A percentile compares a stretch with the other conserved stretches of the same genome.
These are phyloP conservation scores for Penicillium sclerotiorum DNA, from an alignment of 2,329 filamentous ascomycete species.

Conservation along the genomic window DNA sequence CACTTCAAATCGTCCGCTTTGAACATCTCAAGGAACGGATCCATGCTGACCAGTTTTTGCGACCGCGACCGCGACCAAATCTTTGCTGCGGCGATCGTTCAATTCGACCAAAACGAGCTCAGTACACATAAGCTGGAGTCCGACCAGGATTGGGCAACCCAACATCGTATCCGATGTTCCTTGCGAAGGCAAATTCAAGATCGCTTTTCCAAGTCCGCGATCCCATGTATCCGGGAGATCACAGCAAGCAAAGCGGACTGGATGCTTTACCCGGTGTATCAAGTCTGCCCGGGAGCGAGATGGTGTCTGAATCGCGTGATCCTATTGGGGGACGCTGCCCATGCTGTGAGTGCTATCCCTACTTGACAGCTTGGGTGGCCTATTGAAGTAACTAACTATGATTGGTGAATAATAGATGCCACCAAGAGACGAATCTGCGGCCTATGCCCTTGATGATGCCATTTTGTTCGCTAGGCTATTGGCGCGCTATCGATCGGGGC, in stretches of 20 bases:
- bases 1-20: slow-evolving; percentile 46
- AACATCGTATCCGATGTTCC: slow-evolving; percentile 36
- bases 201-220: slow-evolving; percentile 38
- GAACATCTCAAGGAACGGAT: slow-evolving; percentile 43
- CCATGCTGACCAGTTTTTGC: slow-evolving; percentile 44
- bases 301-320: slow-evolving; percentile 47
- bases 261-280: slow-evolving; percentile 50
- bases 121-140: slow-evolving; percentile 26
- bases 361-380: not conserved
- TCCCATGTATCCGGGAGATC: slow-evolving; percentile 43
- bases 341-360: slow-evolving; percentile 41
- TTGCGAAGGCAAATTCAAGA: slow-evolving; percentile 39
- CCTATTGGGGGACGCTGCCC: slow-evolving; percentile 51
- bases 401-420: slow-evolving; percentile 42
- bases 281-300: slow-evolving; percentile 39
- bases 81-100: slow-evolving; percentile 44
- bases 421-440: slow-evolving; percentile 49
- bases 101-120: slow-evolving; percentile 36
- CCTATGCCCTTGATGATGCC: slow-evolving; percentile 49
- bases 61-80: slow-evolving; percentile 39
- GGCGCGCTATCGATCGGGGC: slow-evolving; percentile 34
- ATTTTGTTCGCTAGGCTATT: slow-evolving; percentile 47
- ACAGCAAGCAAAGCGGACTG: slow-evolving; percentile 39
- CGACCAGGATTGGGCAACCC: slow-evolving; percentile 38
- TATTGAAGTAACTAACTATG: slow-evolving; percentile 10